Conservation (phyloP, 73 alveolate genomes). For the Durusdinium trenchii region DNA sequence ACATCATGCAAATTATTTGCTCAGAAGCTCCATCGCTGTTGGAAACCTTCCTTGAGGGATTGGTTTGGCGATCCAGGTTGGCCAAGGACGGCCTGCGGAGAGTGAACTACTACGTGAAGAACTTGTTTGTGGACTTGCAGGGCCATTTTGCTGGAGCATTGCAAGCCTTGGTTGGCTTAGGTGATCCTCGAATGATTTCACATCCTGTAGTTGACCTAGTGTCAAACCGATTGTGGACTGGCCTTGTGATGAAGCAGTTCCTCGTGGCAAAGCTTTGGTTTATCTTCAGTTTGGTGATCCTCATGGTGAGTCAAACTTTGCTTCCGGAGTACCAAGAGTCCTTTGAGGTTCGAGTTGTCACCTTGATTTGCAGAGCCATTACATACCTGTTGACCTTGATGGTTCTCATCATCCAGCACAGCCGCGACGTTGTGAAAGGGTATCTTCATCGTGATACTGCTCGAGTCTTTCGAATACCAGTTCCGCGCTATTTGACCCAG, state of each 20-base stretch:
- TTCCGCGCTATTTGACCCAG: constrained; percentile 48
- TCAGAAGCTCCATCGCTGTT: constrained; percentile 74
- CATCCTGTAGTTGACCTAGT: constrained; percentile 45
- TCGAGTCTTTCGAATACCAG: constrained; percentile 46
- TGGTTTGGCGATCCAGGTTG: constrained; percentile 74
- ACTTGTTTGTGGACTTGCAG: constrained; percentile 27
- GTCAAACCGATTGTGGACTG: constrained; percentile 64
- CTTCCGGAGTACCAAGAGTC: constrained; percentile 70
- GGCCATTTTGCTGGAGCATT: constrained; percentile 62
- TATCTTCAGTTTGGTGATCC: constrained; percentile 54
- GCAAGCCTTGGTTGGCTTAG: constrained; percentile 34
- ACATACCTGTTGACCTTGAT: constrained; percentile 68
- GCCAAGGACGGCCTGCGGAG: constrained; percentile 69
- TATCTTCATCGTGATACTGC: constrained; percentile 43
- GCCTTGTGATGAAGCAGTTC: constrained; percentile 40
- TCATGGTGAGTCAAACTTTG: constrained; percentile 82
- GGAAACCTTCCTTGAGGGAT: constrained; percentile 68
- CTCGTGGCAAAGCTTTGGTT: constrained; percentile 61
- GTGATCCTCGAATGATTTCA: constrained; percentile 52
- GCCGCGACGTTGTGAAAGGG: constrained; percentile 47
- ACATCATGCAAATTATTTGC: constrained; percentile 58
- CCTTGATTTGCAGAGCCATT: constrained; percentile 30
- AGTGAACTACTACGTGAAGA: constrained; percentile 74
- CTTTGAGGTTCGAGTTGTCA: constrained; percentile 44
- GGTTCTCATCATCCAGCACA: constrained; percentile 49